Percentiles rank a stretch among this genome's conserved stretches.
phyloP scores from a whole-genome alignment of 176 grass and related monocot genomes.

The Hordeum vulgare region DNA sequence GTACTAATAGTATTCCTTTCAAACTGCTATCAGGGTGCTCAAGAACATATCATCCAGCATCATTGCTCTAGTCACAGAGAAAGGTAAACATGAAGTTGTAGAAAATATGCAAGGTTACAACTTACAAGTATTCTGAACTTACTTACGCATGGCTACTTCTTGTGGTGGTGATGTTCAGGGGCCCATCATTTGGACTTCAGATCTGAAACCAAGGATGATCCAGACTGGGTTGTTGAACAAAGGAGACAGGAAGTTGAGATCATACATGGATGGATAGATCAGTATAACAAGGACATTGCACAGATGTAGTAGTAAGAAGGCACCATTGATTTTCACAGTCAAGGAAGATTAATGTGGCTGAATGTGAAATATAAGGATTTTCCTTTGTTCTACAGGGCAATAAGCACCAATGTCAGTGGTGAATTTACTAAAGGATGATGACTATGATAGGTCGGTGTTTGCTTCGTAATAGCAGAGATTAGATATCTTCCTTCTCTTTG shows the following conservation, averaged over 20 bases:
- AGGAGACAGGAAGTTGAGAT: slow-evolving; percentile 67
- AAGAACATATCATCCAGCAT: slow-evolving; percentile 92
- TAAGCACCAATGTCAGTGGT: not conserved
- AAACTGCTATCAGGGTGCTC: slow-evolving; percentile 50
- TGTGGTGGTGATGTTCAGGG: slow-evolving; percentile 26
- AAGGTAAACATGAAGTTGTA: slow-evolving; percentile 35
- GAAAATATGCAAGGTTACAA: not conserved
- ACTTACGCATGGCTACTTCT: not conserved
- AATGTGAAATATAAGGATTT: not conserved
- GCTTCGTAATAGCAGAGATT: no score
- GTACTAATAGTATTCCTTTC: not conserved
- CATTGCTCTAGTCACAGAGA: slow-evolving; percentile 63
- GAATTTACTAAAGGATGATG: no score
- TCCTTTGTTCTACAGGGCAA: not conserved
- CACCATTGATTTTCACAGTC: not conserved
- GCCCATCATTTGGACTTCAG: slow-evolving; percentile 80
- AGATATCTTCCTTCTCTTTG: no score
- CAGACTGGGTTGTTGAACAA: slow-evolving; percentile 71
- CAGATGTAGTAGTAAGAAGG: not conserved
- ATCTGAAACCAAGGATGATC: slow-evolving; percentile 63
- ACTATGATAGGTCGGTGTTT: no score
- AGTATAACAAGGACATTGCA: slow-evolving; percentile 56
- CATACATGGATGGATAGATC: slow-evolving; percentile 69
- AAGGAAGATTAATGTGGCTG: not conserved
- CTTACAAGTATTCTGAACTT: not conserved